Percentiles rank a stretch among this genome's conserved stretches.
Conservation (phyloP, 768 basidiomycete species). For the Suillus alpinus region DNA sequence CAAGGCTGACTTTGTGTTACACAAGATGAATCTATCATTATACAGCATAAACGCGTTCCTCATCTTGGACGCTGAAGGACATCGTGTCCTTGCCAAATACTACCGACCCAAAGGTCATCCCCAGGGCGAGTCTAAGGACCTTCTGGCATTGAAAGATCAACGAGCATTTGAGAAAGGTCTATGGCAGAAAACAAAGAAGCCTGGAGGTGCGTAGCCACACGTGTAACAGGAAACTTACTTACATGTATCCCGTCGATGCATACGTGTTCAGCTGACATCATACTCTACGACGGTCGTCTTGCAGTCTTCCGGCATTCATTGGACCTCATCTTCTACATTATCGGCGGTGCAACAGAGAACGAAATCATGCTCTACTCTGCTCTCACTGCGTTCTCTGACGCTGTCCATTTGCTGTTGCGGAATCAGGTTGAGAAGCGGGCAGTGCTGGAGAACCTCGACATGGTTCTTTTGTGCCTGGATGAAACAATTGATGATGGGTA, state of each 20-base stretch:
- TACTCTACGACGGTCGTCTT: constrained; percentile 86
- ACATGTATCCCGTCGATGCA: background rate
- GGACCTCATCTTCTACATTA: constrained; percentile 92
- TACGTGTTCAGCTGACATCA: constrained; percentile 77
- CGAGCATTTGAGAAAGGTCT: constrained; percentile 93
- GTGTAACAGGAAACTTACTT: background rate
- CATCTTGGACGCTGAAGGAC: constrained; percentile 93
- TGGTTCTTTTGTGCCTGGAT: constrained; percentile 89
- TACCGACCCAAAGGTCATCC: constrained; percentile 74
- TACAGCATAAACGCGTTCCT: constrained; percentile 87
- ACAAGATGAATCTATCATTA: constrained; percentile 70
- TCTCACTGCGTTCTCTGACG: constrained; percentile 81
- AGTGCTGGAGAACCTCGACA: constrained; percentile 90
- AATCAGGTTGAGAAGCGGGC: constrained; percentile 95
- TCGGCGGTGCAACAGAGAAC: constrained; percentile 86
- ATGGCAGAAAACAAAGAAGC: constrained; percentile 93
- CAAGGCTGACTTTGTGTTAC: background rate
- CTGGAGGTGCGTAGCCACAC: constrained; percentile 62
- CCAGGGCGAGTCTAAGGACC: constrained; percentile 58
- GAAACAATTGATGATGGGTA: constrained; percentile 99
- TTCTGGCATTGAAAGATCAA: constrained; percentile 83
- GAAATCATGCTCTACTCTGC: constrained; percentile 94
- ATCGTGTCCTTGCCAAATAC: constrained; percentile 94
- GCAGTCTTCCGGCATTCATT: constrained; percentile 92
- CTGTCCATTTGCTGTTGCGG: constrained; percentile 78